Evolutionary conservation across 148 eudicot genomes (phyloP).

Genomic region (Silene uniflora): DNA sequence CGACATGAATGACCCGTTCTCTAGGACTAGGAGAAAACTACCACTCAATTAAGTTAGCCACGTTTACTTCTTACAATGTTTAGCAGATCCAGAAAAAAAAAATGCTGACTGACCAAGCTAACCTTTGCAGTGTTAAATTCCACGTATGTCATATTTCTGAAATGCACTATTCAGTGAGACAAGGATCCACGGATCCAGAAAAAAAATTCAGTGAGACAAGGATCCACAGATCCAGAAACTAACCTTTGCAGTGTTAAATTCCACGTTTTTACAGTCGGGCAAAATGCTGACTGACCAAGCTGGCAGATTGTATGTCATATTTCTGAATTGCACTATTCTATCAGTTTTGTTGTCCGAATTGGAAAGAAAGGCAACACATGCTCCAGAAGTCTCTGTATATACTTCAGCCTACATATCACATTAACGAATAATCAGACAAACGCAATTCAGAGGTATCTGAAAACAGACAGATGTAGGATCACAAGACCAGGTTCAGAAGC

Average conservation of each 20-base stretch:
- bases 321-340: constrained; percentile 51
- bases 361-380: constrained; percentile 83
- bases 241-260: constrained; percentile 89
- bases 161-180: too few relatives aligned
- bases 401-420: constrained; percentile 59
- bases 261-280: constrained; percentile 94
- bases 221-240: constrained; percentile 19
- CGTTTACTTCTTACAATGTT: neutral
- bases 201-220: neutral
- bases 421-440: neutral
- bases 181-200: constrained; percentile 14
- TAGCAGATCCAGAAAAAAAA: neutral
- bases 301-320: constrained; percentile 68
- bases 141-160: too few relatives aligned
- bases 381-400: constrained; percentile 55
- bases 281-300: constrained; percentile 99
- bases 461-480: neutral
- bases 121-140: constrained; percentile 92
- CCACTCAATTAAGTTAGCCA: too few relatives aligned
- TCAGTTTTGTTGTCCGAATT: constrained; percentile 81
- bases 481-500: neutral
- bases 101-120: too few relatives aligned
- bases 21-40: too few relatives aligned
- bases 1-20: too few relatives aligned
- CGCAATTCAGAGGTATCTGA: neutral